phyloP scores from a whole-genome alignment of 805 yeast species.

The Saccharomyces jurei region DNA sequence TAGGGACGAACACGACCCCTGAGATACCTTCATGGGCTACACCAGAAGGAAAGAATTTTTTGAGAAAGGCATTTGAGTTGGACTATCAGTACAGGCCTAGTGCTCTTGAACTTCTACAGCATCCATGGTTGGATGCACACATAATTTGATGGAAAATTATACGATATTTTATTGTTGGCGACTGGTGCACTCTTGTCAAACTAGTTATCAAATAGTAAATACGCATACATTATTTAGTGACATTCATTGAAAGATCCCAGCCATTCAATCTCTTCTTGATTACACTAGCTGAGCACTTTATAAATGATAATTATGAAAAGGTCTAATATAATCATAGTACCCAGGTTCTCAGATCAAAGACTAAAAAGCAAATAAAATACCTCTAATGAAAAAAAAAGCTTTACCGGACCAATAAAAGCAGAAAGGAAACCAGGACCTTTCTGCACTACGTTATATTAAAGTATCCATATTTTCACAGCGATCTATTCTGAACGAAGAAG shows the following conservation, averaged over 20 bases:
- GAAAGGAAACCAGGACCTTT: neutral
- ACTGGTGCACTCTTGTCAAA: neutral
- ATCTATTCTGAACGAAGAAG: neutral
- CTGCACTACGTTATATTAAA: neutral
- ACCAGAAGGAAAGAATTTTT: slow-evolving; percentile 56
- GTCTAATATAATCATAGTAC: neutral
- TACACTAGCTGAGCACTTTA: neutral
- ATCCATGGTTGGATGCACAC: slow-evolving; percentile 32
- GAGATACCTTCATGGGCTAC: slow-evolving; percentile 70
- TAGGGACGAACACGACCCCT: slow-evolving; percentile 81
- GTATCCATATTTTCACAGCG: neutral
- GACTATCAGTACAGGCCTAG: slow-evolving; percentile 68
- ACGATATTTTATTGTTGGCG: neutral
- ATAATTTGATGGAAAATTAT: slow-evolving; percentile 5
- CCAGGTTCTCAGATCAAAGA: neutral
- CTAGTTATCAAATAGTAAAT: neutral
- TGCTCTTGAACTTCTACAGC: slow-evolving; percentile 60
- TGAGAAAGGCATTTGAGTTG: slow-evolving; percentile 59
- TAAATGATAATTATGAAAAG: neutral
- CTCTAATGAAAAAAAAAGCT: neutral
- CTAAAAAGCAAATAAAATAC: neutral
- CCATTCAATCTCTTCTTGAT: neutral
- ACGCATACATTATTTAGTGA: neutral
- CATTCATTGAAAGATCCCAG: neutral
- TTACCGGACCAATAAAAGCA: neutral